Conservation (phyloP, 108 stramenopile genomes). For the Stephanodiscus minutulus region DNA sequence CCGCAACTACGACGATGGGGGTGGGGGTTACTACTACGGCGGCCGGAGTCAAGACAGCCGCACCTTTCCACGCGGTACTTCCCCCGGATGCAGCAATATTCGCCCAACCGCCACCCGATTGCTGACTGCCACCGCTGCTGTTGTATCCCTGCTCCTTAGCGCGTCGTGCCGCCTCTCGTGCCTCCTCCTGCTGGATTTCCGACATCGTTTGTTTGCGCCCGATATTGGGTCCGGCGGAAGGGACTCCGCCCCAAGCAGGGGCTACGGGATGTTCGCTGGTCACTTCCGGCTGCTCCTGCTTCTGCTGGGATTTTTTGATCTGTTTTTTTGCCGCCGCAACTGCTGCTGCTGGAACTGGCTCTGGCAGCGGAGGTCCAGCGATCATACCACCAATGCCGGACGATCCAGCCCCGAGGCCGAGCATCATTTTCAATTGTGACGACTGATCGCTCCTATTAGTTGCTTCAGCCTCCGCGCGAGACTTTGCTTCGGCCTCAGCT, state of each 20-base stretch:
- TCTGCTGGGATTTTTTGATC: constrained; percentile 40
- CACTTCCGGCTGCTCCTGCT: constrained; percentile 24
- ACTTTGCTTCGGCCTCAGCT: constrained; percentile 32
- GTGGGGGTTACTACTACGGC: constrained; percentile 37
- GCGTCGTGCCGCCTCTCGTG: constrained; percentile 63
- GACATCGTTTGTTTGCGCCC: constrained; percentile 76
- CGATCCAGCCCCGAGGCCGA: constrained; percentile 62
- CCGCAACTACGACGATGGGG: constrained; percentile 43
- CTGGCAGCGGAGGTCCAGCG: constrained; percentile 16
- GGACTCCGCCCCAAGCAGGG: constrained; percentile 79
- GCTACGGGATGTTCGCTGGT: constrained; percentile 39
- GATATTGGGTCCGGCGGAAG: constrained; percentile 7
- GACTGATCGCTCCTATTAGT: constrained; percentile 38
- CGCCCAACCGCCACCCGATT: constrained; percentile 80
- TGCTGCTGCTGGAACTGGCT: constrained; percentile 18
- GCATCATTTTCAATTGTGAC: constrained; percentile 87
- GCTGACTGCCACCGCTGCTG: constrained; percentile 24
- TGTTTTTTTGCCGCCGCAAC: constrained; percentile 30
- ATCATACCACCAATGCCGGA: constrained; percentile 21
- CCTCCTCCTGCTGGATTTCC: constrained; percentile 90
- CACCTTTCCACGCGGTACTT: constrained; percentile 63
- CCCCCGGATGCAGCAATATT: constrained; percentile 77
- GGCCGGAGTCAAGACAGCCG: constrained; percentile 32
- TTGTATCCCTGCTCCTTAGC: constrained; percentile 57
- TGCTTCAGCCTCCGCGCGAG: constrained; percentile 33